phyloP scores from a whole-genome alignment of 139 green algal genomes.

The Auxenochlorella pyrenoidosa region DNA sequence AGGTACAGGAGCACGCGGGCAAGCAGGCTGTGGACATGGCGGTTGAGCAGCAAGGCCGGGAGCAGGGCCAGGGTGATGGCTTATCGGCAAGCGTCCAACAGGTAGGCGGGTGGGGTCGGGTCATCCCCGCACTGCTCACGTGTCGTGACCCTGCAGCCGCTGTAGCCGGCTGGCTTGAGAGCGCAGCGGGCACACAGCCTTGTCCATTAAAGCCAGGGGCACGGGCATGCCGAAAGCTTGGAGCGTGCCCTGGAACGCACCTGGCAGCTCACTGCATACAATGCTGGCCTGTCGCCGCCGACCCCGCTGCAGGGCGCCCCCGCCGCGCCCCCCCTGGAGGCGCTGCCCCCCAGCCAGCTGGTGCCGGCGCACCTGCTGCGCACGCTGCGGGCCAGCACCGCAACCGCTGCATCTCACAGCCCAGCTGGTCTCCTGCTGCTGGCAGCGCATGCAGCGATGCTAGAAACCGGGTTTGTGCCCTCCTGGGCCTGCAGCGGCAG shows the following conservation, averaged over 20 bases:
- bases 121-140: too few species aligned
- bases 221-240: too few species aligned
- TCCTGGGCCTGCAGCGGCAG: background rate
- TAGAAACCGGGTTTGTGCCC: constrained; percentile 47
- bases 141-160: too few species aligned
- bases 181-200: too few species aligned
- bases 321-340: background rate
- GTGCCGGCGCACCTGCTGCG: constrained; percentile 38
- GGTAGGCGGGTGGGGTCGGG: too few species aligned
- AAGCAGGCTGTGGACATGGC: background rate
- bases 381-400: background rate
- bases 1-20: background rate
- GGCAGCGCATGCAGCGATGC: constrained; percentile 54
- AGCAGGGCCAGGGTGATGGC: background rate
- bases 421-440: constrained; percentile 41
- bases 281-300: too few species aligned
- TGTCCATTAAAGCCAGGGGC: too few species aligned
- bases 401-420: background rate
- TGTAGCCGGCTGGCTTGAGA: too few species aligned
- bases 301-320: background rate
- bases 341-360: background rate
- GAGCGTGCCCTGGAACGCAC: too few species aligned
- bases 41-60: background rate
- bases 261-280: too few species aligned
- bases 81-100: too few species aligned